Percentiles rank a stretch among this genome's conserved stretches.
Conservation (phyloP, 352 stramenopile genomes). For the Phytophthora ramorum region DNA sequence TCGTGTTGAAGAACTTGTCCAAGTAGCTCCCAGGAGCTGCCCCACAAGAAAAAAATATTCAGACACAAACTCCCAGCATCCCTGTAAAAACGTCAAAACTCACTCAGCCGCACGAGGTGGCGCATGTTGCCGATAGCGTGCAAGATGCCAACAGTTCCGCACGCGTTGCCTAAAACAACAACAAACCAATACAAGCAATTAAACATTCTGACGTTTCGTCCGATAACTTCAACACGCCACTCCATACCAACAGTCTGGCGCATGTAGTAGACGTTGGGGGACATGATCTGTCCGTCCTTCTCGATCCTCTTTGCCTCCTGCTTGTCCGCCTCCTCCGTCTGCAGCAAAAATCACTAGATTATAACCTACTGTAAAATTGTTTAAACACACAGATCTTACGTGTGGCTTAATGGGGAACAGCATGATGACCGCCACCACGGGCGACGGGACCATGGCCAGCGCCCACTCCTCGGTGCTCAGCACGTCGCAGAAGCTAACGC, state of each 20-base stretch:
- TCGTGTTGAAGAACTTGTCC: conserved; percentile 86
- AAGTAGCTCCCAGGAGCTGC: conserved; percentile 74
- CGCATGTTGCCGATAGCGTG: conserved; percentile 94
- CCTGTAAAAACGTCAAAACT: conserved; percentile 12
- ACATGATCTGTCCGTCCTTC: conserved; percentile 75
- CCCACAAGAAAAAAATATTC: not conserved
- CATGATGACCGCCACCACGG: conserved; percentile 94
- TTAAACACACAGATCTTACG: conserved; percentile 43
- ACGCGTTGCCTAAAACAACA: conserved; percentile 88
- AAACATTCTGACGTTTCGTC: conserved; percentile 5
- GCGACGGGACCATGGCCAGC: conserved; percentile 95
- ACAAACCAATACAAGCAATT: conserved; percentile 6
- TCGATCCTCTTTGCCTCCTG: conserved; percentile 77
- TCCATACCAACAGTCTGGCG: conserved; percentile 93
- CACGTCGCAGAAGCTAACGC: conserved; percentile 94
- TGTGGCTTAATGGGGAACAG: conserved; percentile 95
- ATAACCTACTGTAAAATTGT: conserved; percentile 11
- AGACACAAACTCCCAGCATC: not conserved
- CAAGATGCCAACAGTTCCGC: conserved; percentile 95
- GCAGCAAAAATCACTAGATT: conserved; percentile 8
- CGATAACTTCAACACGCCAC: conserved; percentile 5
- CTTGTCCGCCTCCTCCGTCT: conserved; percentile 83
- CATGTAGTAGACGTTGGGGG: conserved; percentile 89
- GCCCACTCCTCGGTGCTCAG: conserved; percentile 97
- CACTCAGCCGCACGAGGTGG: conserved; percentile 71